Percentiles rank a stretch among this genome's conserved stretches.
Conservation (phyloP, 495 filamentous ascomycete species). For the Tuber aestivum region DNA sequence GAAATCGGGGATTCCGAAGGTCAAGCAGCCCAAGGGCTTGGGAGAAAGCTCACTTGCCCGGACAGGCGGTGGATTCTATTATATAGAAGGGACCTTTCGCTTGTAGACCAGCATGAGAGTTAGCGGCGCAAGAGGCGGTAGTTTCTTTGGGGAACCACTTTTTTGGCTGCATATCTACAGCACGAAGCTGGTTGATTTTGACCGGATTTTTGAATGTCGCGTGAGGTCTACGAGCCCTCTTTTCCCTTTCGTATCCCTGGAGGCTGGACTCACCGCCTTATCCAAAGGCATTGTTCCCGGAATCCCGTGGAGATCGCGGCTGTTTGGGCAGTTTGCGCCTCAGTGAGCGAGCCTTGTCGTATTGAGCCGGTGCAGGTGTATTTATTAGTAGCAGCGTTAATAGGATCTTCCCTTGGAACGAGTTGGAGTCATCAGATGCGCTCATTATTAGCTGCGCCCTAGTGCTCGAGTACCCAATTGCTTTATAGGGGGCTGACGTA, state of each 20-base stretch:
- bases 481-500: neutral
- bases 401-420: neutral
- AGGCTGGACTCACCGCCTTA: neutral
- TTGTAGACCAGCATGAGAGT: neutral
- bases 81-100: no score
- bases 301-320: conserved; percentile 19
- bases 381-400: neutral
- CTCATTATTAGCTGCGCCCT: neutral
- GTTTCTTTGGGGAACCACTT: conserved; percentile 8
- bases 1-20: neutral
- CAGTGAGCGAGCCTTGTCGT: conserved; percentile 42
- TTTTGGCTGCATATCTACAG: conserved; percentile 21
- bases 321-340: conserved; percentile 13
- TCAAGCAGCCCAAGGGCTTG: no score
- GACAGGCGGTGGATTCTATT: no score
- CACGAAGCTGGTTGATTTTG: conserved; percentile 26
- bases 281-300: conserved; percentile 15
- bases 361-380: neutral
- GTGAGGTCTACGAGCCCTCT: conserved; percentile 6
- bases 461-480: neutral
- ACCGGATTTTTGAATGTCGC: conserved; percentile 19
- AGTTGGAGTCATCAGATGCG: neutral
- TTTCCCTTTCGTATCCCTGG: neutral
- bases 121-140: neutral
- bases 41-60: neutral